Evolutionary conservation across 805 yeast genomes (phyloP), one percentile per base, ranked within the genome.

Genomic region (Kluyveromyces wickerhamii): DNA sequence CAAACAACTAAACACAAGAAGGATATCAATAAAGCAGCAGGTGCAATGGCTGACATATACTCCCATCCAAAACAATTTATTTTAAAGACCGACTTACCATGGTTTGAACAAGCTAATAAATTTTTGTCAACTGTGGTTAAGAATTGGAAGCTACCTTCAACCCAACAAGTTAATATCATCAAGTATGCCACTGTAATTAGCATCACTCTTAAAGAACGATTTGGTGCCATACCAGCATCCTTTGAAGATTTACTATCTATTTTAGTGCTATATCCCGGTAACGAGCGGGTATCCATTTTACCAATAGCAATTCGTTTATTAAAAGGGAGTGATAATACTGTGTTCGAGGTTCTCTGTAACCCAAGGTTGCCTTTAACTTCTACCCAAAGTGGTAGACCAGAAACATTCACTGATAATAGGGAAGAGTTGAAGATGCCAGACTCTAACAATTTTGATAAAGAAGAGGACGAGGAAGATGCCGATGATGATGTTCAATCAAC

Each of bases 221-320:
- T 49, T 14, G 59, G 63, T 11, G 15, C 43, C 32, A 47, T 65
- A 27, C 51, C 57, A 16, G 19, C 33, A 0, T 41, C 50, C 18
- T 44, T 59, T 14, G 25, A 42, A 8, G 67, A 65, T 15, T 51
- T 77, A 16, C 59, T 84, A 22, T 66, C 75, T 32, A 55, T 68
- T 3, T 58, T 82, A n/a, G 72, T 84, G 3, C 46, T 84, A 26
- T 74, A 70, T 51, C 95, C 95, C 2, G 84, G 81, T 4, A 54
- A 52, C 23, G 79, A 77, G 34, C 67, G 71, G 26, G 69, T 71
- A 27, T 77, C 86, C 10, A 65, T 83, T 20, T 63, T 83, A 40
- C 95, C 96, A 7, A 74, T 88, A 38, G 79, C 81, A 1, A 56
- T 74, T 9, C 59, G 65, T 2, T 49, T 81, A 5, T 52, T 80